phyloP scores from a whole-genome alignment of 2,329 filamentous ascomycete species.

The Claviceps digitariae region DNA sequence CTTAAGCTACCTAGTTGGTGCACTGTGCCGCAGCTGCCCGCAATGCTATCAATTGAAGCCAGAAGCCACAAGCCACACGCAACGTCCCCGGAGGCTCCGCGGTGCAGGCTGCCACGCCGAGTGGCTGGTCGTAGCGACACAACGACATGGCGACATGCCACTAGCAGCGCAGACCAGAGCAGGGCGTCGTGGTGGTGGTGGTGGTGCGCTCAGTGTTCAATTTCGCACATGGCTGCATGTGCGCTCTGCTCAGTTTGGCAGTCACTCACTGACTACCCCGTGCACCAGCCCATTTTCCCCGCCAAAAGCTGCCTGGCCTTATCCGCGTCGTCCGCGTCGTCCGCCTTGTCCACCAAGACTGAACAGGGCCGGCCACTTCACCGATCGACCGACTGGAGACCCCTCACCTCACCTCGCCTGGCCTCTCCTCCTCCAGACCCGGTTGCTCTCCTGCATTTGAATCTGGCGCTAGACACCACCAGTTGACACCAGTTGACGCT shows the following conservation, averaged over 20 bases:
- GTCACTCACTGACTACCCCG: no score
- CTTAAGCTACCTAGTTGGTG: no score
- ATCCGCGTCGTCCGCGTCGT: background rate
- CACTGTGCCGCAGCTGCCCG: background rate
- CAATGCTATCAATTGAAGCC: background rate
- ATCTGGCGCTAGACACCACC: conserved; percentile 2
- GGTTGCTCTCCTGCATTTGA: conserved; percentile 4
- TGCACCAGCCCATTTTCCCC: no score
- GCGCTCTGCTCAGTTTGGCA: no score
- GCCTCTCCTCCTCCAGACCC: background rate
- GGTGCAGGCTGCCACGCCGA: background rate
- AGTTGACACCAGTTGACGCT: no score
- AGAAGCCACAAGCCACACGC: background rate
- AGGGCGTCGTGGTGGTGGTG: no score
- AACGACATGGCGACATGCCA: no score
- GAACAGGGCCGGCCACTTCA: no score
- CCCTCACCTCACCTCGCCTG: background rate
- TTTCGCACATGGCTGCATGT: no score
- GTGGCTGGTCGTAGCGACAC: background rate
- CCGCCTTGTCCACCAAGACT: background rate
- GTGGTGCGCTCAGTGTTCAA: no score
- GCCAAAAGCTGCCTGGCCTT: no score
- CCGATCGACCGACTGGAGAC: background rate
- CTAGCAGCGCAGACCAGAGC: no score
- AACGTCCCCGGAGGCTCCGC: background rate